A percentile compares a stretch with the other conserved stretches of the same genome.
Evolutionary conservation across 371 early-diverging fungal genomes (phyloP).

Genomic region (Mucor sp.): DNA sequence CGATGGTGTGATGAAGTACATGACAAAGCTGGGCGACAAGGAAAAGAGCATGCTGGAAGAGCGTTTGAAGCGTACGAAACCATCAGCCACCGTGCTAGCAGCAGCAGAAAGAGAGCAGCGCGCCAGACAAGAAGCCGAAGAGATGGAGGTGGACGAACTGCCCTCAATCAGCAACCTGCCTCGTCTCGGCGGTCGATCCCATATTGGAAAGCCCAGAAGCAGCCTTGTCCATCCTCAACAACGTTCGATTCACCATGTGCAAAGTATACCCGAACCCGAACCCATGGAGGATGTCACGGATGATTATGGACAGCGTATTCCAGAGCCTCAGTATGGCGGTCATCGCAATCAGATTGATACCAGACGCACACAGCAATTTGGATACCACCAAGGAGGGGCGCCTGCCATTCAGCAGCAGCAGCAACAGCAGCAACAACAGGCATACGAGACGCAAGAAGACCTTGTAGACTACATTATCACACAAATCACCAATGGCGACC

Average conservation of each 20-base stretch:
- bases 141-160: conserved; percentile 45
- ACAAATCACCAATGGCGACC: conserved; percentile 76
- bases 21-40: conserved; percentile 78
- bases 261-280: conserved; percentile 38
- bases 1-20: conserved; percentile 70
- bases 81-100: conserved; percentile 43
- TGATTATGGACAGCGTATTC: conserved; percentile 34
- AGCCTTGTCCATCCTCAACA: conserved; percentile 18
- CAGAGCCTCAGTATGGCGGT: conserved; percentile 14
- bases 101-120: conserved; percentile 29
- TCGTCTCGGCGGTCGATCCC: conserved; percentile 29
- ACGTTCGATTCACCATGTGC: conserved; percentile 19
- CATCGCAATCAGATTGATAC: background rate
- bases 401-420: conserved; percentile 22
- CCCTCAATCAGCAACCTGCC: conserved; percentile 38
- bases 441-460: conserved; percentile 31
- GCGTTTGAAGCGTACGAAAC: conserved; percentile 61
- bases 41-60: conserved; percentile 82
- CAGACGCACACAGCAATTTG: conserved; percentile 19
- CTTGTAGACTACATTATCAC: conserved; percentile 72
- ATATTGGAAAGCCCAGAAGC: conserved; percentile 36
- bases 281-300: conserved; percentile 54
- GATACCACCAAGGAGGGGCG: conserved; percentile 4
- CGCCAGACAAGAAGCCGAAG: conserved; percentile 35
- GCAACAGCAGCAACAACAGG: conserved; percentile 21